Conservation (phyloP, 306 rosid species). For the Begonia peltatifolia region DNA sequence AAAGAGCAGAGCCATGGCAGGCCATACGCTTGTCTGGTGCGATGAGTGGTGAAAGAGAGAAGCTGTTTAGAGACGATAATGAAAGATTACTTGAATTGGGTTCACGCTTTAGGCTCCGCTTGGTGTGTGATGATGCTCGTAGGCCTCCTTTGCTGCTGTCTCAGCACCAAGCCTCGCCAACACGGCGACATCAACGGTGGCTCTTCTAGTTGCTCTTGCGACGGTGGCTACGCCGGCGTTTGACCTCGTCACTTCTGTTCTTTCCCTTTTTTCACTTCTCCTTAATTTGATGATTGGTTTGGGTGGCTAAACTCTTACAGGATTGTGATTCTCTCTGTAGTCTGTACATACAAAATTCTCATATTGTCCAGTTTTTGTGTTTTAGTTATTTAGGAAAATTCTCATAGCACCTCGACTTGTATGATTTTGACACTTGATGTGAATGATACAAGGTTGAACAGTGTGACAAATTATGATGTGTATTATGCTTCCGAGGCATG, state of each 20-base stretch:
- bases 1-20: constrained; percentile 4
- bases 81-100: constrained; percentile 40
- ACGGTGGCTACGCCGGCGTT: constrained; percentile 41
- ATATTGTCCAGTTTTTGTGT: too few species aligned
- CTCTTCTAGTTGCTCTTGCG: constrained; percentile 49
- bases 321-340: too few species aligned
- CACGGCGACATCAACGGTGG: constrained; percentile 16
- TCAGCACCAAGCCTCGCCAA: constrained; percentile 48
- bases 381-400: too few species aligned
- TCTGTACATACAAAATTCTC: too few species aligned
- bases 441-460: too few species aligned
- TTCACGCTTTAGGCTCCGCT: constrained; percentile 43
- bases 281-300: too few species aligned
- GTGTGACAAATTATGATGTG: too few species aligned
- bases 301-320: too few species aligned
- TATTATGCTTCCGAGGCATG: too few species aligned
- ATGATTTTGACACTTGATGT: too few species aligned
- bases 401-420: too few species aligned
- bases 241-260: constrained; percentile 9
- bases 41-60: constrained; percentile 4
- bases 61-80: constrained; percentile 3
- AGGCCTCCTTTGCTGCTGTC: constrained; percentile 65
- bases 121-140: constrained; percentile 55
- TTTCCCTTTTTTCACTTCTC: background rate
- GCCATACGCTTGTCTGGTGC: background rate